Evolutionary conservation across 192 early-diverging fungal species (phyloP).

Genomic region (Geosiphon pyriformis): DNA sequence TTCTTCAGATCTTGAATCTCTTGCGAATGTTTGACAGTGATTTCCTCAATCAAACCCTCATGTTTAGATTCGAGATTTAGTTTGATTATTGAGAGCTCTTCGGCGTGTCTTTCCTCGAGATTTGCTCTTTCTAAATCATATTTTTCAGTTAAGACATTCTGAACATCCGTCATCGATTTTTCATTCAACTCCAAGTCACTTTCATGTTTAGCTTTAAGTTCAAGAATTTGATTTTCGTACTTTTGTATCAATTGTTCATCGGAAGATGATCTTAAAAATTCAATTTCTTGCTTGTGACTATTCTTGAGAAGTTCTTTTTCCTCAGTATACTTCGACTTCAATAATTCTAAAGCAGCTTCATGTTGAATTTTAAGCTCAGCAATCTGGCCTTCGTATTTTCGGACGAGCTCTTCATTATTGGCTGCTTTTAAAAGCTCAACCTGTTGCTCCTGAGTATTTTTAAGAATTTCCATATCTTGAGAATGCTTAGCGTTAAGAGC

Average conservation of each 20-base stretch:
- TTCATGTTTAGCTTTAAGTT: conserved; percentile 1
- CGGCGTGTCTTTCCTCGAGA: not conserved
- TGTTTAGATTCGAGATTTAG: not conserved
- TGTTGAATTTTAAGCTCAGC: not conserved
- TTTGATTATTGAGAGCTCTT: not conserved
- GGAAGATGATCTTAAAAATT: not conserved
- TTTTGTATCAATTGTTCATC: not conserved
- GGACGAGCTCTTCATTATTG: not conserved
- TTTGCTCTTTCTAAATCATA: not conserved
- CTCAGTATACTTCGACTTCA: not conserved
- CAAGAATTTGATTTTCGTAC: not conserved
- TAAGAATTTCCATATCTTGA: conserved; percentile 14
- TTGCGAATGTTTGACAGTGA: not conserved
- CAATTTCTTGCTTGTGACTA: not conserved
- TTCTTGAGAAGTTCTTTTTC: not conserved
- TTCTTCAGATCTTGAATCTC: not conserved
- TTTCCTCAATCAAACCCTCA: not conserved
- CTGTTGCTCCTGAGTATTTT: not conserved
- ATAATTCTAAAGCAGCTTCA: not conserved
- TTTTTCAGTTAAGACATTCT: not conserved
- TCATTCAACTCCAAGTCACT: not conserved
- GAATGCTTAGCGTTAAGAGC: conserved; percentile 7
- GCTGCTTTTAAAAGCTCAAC: not conserved
- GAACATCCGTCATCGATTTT: not conserved
- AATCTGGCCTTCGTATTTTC: not conserved